These are phyloP conservation scores for Scheffersomyces parashehatae DNA, from an alignment of 1,139 yeast species.

Conservation along the genomic window DNA sequence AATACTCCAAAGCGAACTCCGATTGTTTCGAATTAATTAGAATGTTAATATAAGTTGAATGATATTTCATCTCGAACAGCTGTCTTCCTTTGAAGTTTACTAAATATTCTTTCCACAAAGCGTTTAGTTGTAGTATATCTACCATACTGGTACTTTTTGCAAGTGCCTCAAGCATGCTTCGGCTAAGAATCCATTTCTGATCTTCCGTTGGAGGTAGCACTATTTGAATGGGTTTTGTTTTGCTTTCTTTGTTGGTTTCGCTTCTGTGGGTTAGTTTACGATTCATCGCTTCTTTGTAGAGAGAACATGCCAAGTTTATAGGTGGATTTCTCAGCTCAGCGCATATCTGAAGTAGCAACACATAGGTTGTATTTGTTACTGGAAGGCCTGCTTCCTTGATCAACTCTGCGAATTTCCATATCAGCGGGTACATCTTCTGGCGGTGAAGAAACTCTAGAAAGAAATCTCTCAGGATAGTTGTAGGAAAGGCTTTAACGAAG, in stretches of 20 bases:
- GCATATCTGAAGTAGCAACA: conserved; percentile 3
- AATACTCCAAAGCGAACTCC: conserved; percentile 22
- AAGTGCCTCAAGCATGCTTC: background rate
- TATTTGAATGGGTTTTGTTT: no score
- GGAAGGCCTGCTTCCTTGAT: conserved; percentile 3
- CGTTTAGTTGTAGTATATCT: conserved; percentile 17
- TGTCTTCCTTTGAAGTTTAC: conserved; percentile 1
- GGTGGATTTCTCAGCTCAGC: background rate
- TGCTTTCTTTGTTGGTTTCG: background rate
- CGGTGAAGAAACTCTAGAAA: background rate
- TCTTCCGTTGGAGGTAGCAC: background rate
- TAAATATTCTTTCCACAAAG: conserved; percentile 20
- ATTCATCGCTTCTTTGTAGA: conserved; percentile 15
- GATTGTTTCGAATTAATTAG: conserved; percentile 27
- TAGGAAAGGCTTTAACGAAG: background rate
- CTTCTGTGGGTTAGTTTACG: conserved; percentile 7
- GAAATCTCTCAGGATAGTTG: background rate
- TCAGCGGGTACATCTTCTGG: background rate
- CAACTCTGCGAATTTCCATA: conserved; percentile 5
- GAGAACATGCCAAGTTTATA: conserved; percentile 7
- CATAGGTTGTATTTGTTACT: conserved; percentile 2
- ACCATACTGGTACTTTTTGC: conserved; percentile 10
- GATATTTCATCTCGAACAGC: conserved; percentile 17
- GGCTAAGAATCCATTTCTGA: background rate
- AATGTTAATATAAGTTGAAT: conserved; percentile 23